Conservation (phyloP, 2,329 filamentous ascomycete species). For the Tricladium varicosporioides region DNA sequence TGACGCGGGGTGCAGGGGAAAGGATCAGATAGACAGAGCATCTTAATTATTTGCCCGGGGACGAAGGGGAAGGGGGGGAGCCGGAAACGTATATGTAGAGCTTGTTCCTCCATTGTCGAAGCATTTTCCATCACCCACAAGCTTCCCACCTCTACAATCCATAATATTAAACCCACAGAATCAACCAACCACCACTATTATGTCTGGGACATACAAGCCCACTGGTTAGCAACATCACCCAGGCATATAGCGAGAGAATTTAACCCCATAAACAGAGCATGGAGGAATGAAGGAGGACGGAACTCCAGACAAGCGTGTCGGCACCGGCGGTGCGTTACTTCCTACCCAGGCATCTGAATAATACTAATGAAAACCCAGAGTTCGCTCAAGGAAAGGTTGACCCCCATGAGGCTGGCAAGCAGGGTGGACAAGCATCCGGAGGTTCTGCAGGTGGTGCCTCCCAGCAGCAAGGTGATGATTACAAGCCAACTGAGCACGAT, state of each 20-base stretch:
- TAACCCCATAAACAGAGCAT: conserved; percentile 35
- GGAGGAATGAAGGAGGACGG: conserved; percentile 42
- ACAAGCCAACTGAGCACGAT: not conserved
- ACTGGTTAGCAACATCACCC: not conserved
- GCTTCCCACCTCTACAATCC: not conserved
- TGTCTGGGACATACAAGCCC: conserved; percentile 8
- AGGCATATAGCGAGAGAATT: not conserved
- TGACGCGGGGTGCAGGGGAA: not conserved
- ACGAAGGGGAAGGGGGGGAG: too few species aligned
- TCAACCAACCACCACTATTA: not conserved
- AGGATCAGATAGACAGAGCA: not conserved
- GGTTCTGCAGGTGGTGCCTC: not conserved
- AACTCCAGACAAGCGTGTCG: conserved; percentile 40
- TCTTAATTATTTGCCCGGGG: not conserved
- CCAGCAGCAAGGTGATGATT: not conserved
- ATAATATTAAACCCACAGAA: not conserved
- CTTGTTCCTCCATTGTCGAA: not conserved
- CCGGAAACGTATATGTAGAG: not conserved
- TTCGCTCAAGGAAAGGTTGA: conserved; percentile 40
- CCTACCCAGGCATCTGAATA: too few species aligned
- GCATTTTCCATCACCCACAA: not conserved
- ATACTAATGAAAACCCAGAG: conserved; percentile 17
- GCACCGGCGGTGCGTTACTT: conserved; percentile 32
- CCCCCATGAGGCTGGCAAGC: conserved; percentile 37
- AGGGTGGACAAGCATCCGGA: conserved; percentile 30